Conservation (phyloP, 345 rosid species). For the Pistacia atlantica region DNA sequence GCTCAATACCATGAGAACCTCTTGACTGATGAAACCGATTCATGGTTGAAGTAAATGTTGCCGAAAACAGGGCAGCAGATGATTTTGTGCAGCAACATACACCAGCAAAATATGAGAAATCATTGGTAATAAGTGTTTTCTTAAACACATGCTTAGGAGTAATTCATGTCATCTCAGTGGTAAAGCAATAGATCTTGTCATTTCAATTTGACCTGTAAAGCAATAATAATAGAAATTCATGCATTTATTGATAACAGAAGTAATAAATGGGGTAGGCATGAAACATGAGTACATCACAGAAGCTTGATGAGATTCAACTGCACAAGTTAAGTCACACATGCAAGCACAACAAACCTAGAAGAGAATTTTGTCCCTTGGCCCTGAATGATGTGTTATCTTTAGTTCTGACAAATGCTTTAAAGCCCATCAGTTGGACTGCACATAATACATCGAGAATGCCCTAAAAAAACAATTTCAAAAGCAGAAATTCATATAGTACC, state of each 20-base stretch:
- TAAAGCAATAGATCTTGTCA: neutral
- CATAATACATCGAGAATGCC: neutral
- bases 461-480: neutral
- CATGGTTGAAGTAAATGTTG: no score
- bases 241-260: neutral
- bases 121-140: neutral
- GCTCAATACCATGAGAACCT: no score
- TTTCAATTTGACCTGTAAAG: neutral
- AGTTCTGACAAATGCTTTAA: neutral
- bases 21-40: no score
- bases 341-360: neutral
- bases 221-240: neutral
- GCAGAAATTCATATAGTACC: constrained; percentile 1
- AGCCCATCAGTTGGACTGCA: constrained; percentile 11
- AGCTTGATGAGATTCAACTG: neutral
- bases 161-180: neutral
- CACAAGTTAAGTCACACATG: neutral
- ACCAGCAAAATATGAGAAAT: neutral
- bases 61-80: neutral
- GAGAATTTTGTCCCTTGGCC: constrained; percentile 2
- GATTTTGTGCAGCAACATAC: neutral
- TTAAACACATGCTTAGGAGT: neutral
- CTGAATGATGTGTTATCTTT: neutral
- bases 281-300: neutral
- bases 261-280: neutral